phyloP scores from a whole-genome alignment of 257 asterid genomes.

The Scutellaria baicalensis region DNA sequence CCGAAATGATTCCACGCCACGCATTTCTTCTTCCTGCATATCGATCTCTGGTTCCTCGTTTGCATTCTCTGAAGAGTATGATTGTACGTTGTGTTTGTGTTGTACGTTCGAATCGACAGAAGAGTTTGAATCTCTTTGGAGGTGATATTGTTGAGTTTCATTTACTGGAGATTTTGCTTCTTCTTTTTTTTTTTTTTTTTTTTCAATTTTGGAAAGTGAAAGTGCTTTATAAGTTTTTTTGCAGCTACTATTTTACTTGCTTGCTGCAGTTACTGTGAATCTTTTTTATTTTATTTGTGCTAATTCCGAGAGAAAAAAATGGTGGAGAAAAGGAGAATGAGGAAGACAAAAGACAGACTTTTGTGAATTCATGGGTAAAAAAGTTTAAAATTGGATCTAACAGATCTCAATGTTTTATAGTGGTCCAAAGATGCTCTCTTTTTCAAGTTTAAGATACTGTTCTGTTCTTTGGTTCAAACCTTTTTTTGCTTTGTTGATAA shows the following conservation, averaged over 20 bases:
- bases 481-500: background rate
- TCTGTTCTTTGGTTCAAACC: background rate
- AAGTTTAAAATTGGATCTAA: conserved; percentile 17
- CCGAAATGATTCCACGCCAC: conserved; percentile 20
- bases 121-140: conserved; percentile 21
- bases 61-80: conserved; percentile 4
- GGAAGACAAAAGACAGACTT: background rate
- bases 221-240: background rate
- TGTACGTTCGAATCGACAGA: conserved; percentile 24
- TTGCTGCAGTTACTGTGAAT: background rate
- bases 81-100: conserved; percentile 20
- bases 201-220: no score
- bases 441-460: background rate
- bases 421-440: conserved; percentile 13
- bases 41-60: conserved; percentile 19
- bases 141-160: conserved; percentile 23
- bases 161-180: background rate
- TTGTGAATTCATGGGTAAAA: conserved; percentile 2
- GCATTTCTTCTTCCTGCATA: conserved; percentile 12
- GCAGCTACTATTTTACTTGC: background rate
- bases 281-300: background rate
- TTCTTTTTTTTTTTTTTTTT: background rate
- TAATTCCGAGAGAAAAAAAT: background rate
- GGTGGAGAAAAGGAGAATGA: background rate
- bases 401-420: conserved; percentile 6